Base-by-base conservation (phyloP, 202 grass and related monocot species). In the Sporobolus alterniflorus region DNA sequence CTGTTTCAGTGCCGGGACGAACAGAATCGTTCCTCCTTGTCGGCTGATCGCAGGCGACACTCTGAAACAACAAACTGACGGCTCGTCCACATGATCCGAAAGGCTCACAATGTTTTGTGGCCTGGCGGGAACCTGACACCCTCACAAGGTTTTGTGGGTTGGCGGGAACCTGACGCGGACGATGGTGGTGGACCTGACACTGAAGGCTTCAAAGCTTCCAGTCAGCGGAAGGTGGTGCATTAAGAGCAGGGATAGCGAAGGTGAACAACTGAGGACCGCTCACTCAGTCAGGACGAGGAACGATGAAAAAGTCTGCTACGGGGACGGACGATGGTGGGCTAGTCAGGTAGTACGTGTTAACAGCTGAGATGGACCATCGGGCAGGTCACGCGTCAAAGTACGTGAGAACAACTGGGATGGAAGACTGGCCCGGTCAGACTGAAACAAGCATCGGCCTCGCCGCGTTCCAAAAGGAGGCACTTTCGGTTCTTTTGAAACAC, bases 401-500 rank as follows among this genome's bases (percentile, higher is more conserved):
- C 41, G 74, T 12, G 39, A 3, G 11, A 40, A 20, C 70, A 78
- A 66, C 11, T 16, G 59, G 75, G 2, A 73, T 46, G 75, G 43
- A 63, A 20, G 46, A 34, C 66, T 22, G 52, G 30, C 16, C 30
- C 18, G 1, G 12, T 22, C 52, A 36, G 76, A 3, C 12, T 7
- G 46, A n/a, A 46, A 56, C 18, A 32, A 40, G 1, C 29, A 13
- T 11, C 6, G 68, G 61, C 74, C 54, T 55, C 12, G 5, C 56
- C 47, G 71, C 71, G 71, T 77, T 77, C 57, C 46, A 9, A 72
- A 77, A 82, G 87, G 60, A 4, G 21, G 32, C 6, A 4, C 78
- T 69, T 71, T 81, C 51, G 6, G 2, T 47, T 85, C 77, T 67
- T 85, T 86, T 71, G 21, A 40, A 41, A 74, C 76, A 1, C 16